Evolutionary conservation across 2,329 filamentous ascomycete genomes (phyloP).

Genomic region (Coniosporium tulheliwenetii): DNA sequence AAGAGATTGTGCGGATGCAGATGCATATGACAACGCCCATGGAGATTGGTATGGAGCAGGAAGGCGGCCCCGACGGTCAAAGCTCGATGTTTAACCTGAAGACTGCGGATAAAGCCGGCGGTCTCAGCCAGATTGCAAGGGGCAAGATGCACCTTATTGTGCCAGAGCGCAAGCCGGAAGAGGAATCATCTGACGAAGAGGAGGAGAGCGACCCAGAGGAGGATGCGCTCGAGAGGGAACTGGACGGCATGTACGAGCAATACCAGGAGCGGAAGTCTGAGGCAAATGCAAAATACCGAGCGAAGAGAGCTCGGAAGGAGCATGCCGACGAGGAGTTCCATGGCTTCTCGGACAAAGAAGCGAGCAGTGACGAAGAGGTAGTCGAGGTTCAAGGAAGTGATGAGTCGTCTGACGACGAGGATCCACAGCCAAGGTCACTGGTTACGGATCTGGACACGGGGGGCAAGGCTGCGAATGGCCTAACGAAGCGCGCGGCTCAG

Average conservation of each 20-base stretch:
- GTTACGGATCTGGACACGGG: conserved; percentile 47
- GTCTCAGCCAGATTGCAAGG: conserved; percentile 51
- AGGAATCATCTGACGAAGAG: conserved; percentile 28
- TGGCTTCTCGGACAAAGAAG: conserved; percentile 57
- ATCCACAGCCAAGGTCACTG: conserved; percentile 32
- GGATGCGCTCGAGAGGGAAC: conserved; percentile 66
- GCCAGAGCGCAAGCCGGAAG: conserved; percentile 29
- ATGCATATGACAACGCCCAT: conserved; percentile 92
- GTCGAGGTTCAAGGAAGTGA: conserved; percentile 46
- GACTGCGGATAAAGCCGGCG: conserved; percentile 59
- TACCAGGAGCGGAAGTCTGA: conserved; percentile 71
- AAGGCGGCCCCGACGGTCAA: conserved; percentile 53
- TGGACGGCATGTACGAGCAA: conserved; percentile 75
- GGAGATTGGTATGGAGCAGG: conserved; percentile 87
- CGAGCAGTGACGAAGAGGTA: conserved; percentile 37
- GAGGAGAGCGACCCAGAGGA: conserved; percentile 55
- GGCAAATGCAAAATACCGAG: conserved; percentile 71
- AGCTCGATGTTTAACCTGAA: conserved; percentile 81
- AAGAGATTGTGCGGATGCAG: conserved; percentile 90
- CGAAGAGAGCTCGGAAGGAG: conserved; percentile 74
- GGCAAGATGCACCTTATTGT: conserved; percentile 63
- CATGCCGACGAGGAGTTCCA: conserved; percentile 84
- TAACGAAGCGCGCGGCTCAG: conserved; percentile 72
- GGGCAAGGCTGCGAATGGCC: conserved; percentile 34
- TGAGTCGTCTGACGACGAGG: conserved; percentile 45